phyloP scores from a whole-genome alignment of 2,329 filamentous ascomycete genomes.

The Colletotrichum sp. region DNA sequence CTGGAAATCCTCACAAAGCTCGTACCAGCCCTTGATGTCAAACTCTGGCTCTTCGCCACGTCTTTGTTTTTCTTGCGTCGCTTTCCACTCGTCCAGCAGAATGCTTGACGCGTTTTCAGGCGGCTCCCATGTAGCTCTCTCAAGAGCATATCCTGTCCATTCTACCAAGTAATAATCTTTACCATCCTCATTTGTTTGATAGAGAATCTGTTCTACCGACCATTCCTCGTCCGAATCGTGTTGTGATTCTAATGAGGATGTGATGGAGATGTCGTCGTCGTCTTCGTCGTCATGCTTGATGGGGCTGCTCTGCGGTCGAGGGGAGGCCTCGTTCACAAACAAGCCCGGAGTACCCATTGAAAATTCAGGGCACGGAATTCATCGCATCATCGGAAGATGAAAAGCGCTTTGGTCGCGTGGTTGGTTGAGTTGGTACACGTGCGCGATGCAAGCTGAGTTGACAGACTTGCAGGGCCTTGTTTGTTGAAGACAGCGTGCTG shows the following conservation, averaged over 20 bases:
- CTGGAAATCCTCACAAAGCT: constrained; percentile 14
- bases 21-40: constrained; percentile 36
- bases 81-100: constrained; percentile 47
- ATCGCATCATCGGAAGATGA: background rate
- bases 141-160: constrained; percentile 39
- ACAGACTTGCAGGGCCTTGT: background rate
- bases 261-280: constrained; percentile 32
- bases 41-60: constrained; percentile 37
- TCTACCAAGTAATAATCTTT: constrained; percentile 35
- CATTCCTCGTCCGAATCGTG: constrained; percentile 49
- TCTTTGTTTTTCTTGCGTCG: constrained; percentile 39
- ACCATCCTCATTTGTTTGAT: constrained; percentile 23
- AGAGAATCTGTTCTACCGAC: constrained; percentile 50
- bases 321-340: background rate
- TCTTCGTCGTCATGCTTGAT: constrained; percentile 25
- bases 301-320: background rate
- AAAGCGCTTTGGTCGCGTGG: background rate
- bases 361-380: background rate
- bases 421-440: background rate
- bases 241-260: constrained; percentile 35
- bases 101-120: constrained; percentile 41
- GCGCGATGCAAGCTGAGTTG: background rate
- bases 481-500: background rate
- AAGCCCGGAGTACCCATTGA: constrained; percentile 2
- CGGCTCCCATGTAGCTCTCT: constrained; percentile 56